These are phyloP conservation scores for Penicillium riverlandense DNA, from an alignment of 495 filamentous ascomycete species.

Conservation along the genomic window DNA sequence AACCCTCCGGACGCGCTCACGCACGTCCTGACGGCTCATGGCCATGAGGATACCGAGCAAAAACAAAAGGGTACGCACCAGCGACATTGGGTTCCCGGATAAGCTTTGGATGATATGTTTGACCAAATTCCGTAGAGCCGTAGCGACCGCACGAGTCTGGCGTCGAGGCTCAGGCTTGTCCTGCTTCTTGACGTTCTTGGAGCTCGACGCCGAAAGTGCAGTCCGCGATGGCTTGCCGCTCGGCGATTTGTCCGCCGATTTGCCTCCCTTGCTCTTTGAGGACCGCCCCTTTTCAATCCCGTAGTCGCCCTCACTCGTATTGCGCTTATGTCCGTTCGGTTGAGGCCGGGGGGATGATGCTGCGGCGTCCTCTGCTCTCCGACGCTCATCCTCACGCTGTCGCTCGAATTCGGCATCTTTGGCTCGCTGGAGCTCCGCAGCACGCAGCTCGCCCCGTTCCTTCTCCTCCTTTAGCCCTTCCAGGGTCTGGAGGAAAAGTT, in stretches of 20 bases:
- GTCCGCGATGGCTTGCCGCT: slow-evolving; percentile 25
- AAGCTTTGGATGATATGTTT: slow-evolving; percentile 55
- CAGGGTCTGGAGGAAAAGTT: slow-evolving; percentile 69
- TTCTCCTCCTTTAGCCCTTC: slow-evolving; percentile 57
- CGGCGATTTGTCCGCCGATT: slow-evolving; percentile 20
- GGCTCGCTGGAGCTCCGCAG: slow-evolving; percentile 51
- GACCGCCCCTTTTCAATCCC: slow-evolving; percentile 41
- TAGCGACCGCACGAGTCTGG: slow-evolving; percentile 24
- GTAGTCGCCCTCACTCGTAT: slow-evolving; percentile 48
- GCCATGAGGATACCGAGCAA: slow-evolving; percentile 73
- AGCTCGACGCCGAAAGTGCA: slow-evolving; percentile 22
- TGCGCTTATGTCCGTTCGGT: slow-evolving; percentile 43
- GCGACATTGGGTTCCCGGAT: slow-evolving; percentile 62
- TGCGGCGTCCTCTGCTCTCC: slow-evolving; percentile 53
- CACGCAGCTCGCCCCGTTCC: slow-evolving; percentile 63
- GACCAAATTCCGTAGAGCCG: slow-evolving; percentile 53
- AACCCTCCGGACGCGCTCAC: slow-evolving; percentile 64
- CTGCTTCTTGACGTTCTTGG: slow-evolving; percentile 34
- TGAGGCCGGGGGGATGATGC: slow-evolving; percentile 26
- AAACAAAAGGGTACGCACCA: slow-evolving; percentile 74
- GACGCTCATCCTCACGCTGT: slow-evolving; percentile 48
- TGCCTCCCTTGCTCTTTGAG: slow-evolving; percentile 23
- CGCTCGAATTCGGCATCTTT: slow-evolving; percentile 56
- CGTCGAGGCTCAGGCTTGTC: slow-evolving; percentile 30
- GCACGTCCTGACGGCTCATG: slow-evolving; percentile 64